A percentile compares a stretch with the other conserved stretches of the same genome.
phyloP scores from a whole-genome alignment of 352 stramenopile species.

The Saprolegnia diclina region DNA sequence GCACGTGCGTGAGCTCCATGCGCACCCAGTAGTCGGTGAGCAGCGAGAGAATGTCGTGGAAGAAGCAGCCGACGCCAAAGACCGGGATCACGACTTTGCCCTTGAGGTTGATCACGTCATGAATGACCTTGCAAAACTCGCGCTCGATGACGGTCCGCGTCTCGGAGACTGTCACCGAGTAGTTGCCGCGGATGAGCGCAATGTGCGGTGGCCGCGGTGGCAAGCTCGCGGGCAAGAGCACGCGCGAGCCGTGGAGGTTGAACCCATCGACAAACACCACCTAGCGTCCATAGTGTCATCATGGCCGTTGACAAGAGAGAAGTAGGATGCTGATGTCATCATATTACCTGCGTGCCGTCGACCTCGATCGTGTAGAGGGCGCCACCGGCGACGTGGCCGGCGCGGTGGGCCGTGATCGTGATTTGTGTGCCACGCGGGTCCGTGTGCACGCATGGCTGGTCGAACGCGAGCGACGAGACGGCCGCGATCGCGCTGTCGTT shows the following conservation, averaged over 20 bases:
- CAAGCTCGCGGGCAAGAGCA: conserved; percentile 64
- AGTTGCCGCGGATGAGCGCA: conserved; percentile 62
- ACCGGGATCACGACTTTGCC: conserved; percentile 84
- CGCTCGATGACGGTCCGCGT: conserved; percentile 74
- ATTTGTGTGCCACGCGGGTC: conserved; percentile 32
- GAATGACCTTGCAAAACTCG: conserved; percentile 68
- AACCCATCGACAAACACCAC: conserved; percentile 55
- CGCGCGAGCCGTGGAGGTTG: conserved; percentile 61
- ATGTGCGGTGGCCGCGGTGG: conserved; percentile 52
- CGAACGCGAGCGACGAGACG: conserved; percentile 2
- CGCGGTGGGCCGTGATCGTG: conserved; percentile 75
- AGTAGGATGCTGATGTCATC: background rate
- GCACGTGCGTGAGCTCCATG: conserved; percentile 40
- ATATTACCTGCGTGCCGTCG: conserved; percentile 60
- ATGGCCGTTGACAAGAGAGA: background rate
- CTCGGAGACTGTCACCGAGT: conserved; percentile 79
- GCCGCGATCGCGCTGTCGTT: conserved; percentile 32
- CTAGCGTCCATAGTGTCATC: background rate
- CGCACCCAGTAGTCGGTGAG: conserved; percentile 66
- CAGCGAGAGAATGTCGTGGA: conserved; percentile 72
- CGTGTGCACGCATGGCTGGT: background rate
- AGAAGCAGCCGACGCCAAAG: conserved; percentile 59
- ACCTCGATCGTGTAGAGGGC: conserved; percentile 76
- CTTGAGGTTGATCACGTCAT: conserved; percentile 63
- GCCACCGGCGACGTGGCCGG: conserved; percentile 67